Conservation (phyloP, 352 stramenopile genomes). For the Globisporangium canariense region DNA sequence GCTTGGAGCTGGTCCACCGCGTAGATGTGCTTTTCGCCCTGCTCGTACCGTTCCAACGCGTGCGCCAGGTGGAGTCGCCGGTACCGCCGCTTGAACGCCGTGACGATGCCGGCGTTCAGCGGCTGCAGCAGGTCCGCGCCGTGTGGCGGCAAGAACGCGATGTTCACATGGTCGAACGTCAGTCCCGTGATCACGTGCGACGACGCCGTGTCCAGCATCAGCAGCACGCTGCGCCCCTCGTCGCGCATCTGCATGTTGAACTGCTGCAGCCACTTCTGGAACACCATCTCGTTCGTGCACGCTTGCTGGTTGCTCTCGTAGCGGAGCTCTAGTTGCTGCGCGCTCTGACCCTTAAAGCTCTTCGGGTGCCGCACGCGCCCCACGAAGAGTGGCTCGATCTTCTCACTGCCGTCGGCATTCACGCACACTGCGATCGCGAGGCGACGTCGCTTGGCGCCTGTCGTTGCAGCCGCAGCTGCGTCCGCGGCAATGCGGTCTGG, state of each 20-base stretch:
- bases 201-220: slow-evolving; percentile 22
- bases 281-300: slow-evolving; percentile 21
- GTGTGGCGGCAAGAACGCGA: slow-evolving; percentile 16
- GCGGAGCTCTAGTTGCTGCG: slow-evolving; percentile 15
- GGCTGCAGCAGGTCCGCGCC: slow-evolving; percentile 17
- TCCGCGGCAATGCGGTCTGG: background rate
- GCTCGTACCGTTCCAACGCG: slow-evolving; percentile 20
- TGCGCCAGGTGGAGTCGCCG: slow-evolving; percentile 17
- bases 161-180: slow-evolving; percentile 16
- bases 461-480: background rate
- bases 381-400: slow-evolving; percentile 18
- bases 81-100: slow-evolving; percentile 24
- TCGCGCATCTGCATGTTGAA: slow-evolving; percentile 22
- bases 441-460: slow-evolving; percentile 3
- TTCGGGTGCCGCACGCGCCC: slow-evolving; percentile 12
- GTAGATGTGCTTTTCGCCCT: slow-evolving; percentile 16
- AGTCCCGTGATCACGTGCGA: slow-evolving; percentile 16
- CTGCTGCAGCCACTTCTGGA: slow-evolving; percentile 21
- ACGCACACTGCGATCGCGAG: slow-evolving; percentile 16
- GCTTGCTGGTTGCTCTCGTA: slow-evolving; percentile 21
- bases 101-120: slow-evolving; percentile 20
- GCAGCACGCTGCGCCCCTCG: slow-evolving; percentile 15
- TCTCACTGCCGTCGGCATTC: slow-evolving; percentile 20
- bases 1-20: slow-evolving; percentile 19
- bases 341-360: slow-evolving; percentile 9